A percentile compares a stretch with the other conserved stretches of the same genome.
phyloP scores from a whole-genome alignment of 1,139 yeast species.

The Debaryomyces sp. region DNA sequence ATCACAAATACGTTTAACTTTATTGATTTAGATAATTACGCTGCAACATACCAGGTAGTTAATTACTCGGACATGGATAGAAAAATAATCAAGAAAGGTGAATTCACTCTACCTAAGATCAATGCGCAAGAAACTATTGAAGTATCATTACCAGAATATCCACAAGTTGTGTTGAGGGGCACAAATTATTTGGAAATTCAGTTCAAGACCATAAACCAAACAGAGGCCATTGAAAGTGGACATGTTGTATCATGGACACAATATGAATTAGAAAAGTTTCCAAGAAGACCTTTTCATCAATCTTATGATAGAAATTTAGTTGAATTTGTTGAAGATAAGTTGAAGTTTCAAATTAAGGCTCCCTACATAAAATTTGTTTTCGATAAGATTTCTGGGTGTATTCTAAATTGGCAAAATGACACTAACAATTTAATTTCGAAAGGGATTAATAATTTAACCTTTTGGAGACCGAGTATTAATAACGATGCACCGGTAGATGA shows the following conservation, averaged over 20 bases:
- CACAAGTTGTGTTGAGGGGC: background rate
- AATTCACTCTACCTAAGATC: slow-evolving; percentile 10
- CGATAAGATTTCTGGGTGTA: slow-evolving; percentile 12
- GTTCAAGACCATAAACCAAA: slow-evolving; percentile 9
- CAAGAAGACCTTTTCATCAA: background rate
- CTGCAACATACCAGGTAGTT: slow-evolving; percentile 4
- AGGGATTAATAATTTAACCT: slow-evolving; percentile 15
- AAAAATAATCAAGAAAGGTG: slow-evolving; percentile 9
- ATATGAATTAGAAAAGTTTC: slow-evolving; percentile 6
- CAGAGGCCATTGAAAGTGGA: slow-evolving; percentile 15
- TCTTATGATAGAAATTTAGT: background rate
- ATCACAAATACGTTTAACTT: slow-evolving; percentile 18
- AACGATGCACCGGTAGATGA: slow-evolving; percentile 24
- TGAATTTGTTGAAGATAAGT: background rate
- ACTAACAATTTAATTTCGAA: slow-evolving; percentile 6
- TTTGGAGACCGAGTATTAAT: slow-evolving; percentile 36
- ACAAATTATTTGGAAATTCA: slow-evolving; percentile 9
- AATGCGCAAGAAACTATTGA: slow-evolving; percentile 3
- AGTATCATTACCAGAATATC: slow-evolving; percentile 6
- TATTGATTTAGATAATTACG: slow-evolving; percentile 11
- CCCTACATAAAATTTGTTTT: background rate
- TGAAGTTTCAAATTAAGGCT: background rate
- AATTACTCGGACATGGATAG: slow-evolving; percentile 9
- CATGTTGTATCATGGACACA: slow-evolving; percentile 31
- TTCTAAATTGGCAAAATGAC: slow-evolving; percentile 9